Evolutionary conservation across 257 asterid genomes (phyloP).

Genomic region (Ballota nigra): DNA sequence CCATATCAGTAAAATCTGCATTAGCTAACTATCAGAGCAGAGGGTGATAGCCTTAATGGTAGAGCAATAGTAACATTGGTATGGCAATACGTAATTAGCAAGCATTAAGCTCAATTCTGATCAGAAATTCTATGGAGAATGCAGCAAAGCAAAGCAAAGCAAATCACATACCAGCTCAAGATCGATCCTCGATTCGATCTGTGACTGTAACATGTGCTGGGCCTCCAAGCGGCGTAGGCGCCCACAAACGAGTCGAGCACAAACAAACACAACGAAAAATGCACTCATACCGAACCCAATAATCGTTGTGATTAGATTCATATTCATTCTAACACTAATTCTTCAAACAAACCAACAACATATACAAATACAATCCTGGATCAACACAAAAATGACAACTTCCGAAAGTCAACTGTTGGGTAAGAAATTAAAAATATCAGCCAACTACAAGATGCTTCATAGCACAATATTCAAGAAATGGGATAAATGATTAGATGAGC

Average conservation of each 20-base stretch:
- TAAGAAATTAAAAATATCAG: constrained; percentile 17
- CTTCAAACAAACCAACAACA: constrained; percentile 16
- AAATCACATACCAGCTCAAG: constrained; percentile 58
- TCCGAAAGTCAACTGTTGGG: constrained; percentile 32
- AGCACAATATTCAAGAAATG: too few species aligned
- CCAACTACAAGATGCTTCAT: background rate
- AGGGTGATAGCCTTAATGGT: too few species aligned
- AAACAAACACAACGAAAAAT: constrained; percentile 83
- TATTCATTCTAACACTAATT: background rate
- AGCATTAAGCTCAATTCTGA: too few species aligned
- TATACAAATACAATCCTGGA: constrained; percentile 13
- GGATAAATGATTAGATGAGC: constrained; percentile 28
- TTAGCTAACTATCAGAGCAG: too few species aligned
- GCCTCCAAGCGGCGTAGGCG: constrained; percentile 73
- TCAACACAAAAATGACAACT: constrained; percentile 26
- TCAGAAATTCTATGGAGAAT: background rate
- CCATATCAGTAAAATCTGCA: too few species aligned
- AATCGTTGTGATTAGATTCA: constrained; percentile 82
- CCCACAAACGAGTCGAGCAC: constrained; percentile 80
- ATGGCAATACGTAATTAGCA: too few species aligned
- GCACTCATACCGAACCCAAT: constrained; percentile 97
- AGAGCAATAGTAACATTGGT: too few species aligned
- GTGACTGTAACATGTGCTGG: constrained; percentile 69
- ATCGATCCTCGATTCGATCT: constrained; percentile 61
- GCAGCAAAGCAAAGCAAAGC: background rate